Base-by-base conservation (phyloP, 2,329 filamentous ascomycete genomes). In the Ceratocystis cubensis region DNA sequence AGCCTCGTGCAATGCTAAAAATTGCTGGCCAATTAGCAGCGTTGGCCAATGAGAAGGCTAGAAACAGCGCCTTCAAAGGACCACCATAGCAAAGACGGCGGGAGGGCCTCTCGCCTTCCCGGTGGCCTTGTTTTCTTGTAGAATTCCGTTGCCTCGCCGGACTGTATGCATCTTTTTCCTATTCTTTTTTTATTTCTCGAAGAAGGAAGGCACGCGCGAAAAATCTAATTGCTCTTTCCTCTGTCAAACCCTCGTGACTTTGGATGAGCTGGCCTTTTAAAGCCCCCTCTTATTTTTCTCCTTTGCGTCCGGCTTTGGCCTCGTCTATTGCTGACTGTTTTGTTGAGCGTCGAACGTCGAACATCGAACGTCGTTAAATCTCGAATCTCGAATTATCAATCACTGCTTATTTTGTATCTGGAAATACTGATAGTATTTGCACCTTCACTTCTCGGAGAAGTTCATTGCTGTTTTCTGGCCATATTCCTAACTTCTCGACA, bases 161-260 rank as follows among this genome's bases (percentile, higher is more conserved):
- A 53, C 48, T 4, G 8, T 28, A 28, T 8, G 48, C 17, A n/a
- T 10, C 46, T 20, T 48, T 48, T 48, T 22, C n/a, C 5, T 10
- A 6, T 48, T 62, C 13, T 45, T 62, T 45, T 22, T 10, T n/a
- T 22, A 22, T n/a, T 4, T 17, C 10, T 10, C 22, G 2, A 13
- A 53, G 7, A 53, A 22, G 48, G 48, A 53, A 53, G 48, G 48
- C 22, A 53, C 48, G 48, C 48, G 48, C 48, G 37, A 53, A 53
- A 53, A 13, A 17, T 25, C 25, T 20, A 53, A 53, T 53, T 53
- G 48, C 48, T 53, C 48, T 53, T 53, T 53, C 61, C 61, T 63
- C 50, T 20, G 17, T 20, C 13, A 50, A 48, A 25, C 17, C 10
- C 44, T 63, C 61, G 44, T 37, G 41, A 63, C 28, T n/a, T 28